Evolutionary conservation across 2,329 filamentous ascomycete species (phyloP), one percentile per base, ranked within the genome.

Genomic region (Periglandula ipomoeae): DNA sequence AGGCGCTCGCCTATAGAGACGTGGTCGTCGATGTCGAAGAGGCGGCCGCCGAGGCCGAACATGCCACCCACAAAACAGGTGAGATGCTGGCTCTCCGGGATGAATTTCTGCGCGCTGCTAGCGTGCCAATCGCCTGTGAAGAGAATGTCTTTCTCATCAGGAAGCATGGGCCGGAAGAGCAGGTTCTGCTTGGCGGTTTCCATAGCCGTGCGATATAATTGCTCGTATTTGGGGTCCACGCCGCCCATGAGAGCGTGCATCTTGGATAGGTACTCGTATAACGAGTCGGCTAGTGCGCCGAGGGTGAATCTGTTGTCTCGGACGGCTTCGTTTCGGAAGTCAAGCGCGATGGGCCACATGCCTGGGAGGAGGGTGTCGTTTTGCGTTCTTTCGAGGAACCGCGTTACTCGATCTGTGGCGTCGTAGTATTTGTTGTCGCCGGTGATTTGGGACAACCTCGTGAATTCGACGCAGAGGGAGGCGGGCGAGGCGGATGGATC

Each of bases 391-490:
- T 84, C 75, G n/a, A 94, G 72, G 20, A 82, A 76, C 50, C 84
- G 75, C 8, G 84, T 87, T 43, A 94, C 79, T 9, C 85, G 77
- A 50, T 84, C 82, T 49, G 89, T 76, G 1, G 86, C 87, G 61
- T 90, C 87, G 60, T 84, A 89, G 65, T 85, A 91, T 60, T 84
- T 88, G 45, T 75, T 65, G 51, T 89, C 74, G 32, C 79, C 79
- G 0, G 86, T 88, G 27, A 90, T 67, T 63, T 89, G 86, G 7
- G 84, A 82, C 37, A 91, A 70, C 5, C 84, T 72, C 1, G 84
- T 87, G 60, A 91, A 88, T 59, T 90, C 86, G 58, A 91, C 65
- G 8, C 80, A 82, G 40, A 90, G 68, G 2, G 84, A 87, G n/a
- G 83, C 84, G 0, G 69, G 65, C 3, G 69, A 68, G 0, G 73